Conservation (phyloP, 2,329 filamentous ascomycete genomes). For the Botryotinia narcissicola region DNA sequence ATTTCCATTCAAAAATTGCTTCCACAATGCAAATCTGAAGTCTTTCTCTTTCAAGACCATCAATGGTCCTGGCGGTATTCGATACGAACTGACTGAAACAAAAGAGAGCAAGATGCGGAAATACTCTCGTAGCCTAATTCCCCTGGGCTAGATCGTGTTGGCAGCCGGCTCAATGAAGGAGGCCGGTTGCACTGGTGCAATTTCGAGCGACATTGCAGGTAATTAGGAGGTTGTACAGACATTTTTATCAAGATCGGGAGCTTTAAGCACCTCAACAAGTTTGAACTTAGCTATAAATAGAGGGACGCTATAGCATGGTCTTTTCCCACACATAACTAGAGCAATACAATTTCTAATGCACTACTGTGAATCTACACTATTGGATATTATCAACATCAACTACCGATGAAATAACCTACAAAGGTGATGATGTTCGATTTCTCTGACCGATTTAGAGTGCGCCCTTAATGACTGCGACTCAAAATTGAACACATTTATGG, state of each 20-base stretch:
- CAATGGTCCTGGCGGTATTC: background rate
- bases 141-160: background rate
- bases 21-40: background rate
- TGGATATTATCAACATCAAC: no score
- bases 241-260: no score
- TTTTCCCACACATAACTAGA: no score
- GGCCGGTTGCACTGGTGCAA: no score
- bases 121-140: background rate
- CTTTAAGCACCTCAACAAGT: background rate
- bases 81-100: background rate
- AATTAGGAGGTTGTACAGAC: no score
- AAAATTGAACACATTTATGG: background rate
- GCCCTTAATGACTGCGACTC: rapidly evolving
- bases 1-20: background rate
- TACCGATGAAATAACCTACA: no score
- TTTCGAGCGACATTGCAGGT: no score
- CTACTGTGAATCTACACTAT: rapidly evolving
- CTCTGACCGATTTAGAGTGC: rapidly evolving
- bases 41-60: background rate
- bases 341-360: rapidly evolving
- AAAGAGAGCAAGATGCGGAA: background rate
- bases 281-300: background rate
- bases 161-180: no score
- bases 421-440: rapidly evolving
- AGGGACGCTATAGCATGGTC: no score